phyloP scores from a whole-genome alignment of 225 moss, liverwort and hornwort genomes.

The Pseudoscleropodium purum region DNA sequence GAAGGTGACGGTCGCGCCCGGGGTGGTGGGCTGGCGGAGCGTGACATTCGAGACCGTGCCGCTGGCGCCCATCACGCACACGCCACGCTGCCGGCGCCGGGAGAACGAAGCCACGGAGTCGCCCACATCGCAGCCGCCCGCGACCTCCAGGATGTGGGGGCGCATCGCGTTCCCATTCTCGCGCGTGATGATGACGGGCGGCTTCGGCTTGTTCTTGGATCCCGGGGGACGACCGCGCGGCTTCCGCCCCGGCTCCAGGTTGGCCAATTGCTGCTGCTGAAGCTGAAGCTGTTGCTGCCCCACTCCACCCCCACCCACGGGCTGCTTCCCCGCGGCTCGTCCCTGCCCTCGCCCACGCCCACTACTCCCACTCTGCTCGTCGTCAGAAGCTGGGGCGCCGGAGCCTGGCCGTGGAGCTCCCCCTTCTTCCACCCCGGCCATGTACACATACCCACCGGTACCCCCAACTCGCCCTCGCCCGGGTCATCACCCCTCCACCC shows the following conservation, averaged over 20 bases:
- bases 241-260: constrained; percentile 62
- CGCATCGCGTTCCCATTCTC: constrained; percentile 92
- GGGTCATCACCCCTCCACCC: constrained; percentile 2
- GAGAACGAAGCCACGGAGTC: constrained; percentile 84
- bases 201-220: constrained; percentile 96
- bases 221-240: constrained; percentile 91
- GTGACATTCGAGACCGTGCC: constrained; percentile 90
- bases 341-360: constrained; percentile 44
- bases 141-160: constrained; percentile 82
- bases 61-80: constrained; percentile 84
- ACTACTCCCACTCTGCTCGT: constrained; percentile 88
- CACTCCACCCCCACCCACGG: constrained; percentile 14
- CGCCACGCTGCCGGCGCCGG: constrained; percentile 69
- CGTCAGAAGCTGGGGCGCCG: constrained; percentile 68
- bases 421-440: constrained; percentile 93
- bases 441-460: constrained; percentile 46
- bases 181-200: constrained; percentile 82
- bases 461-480: constrained; percentile 1
- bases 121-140: constrained; percentile 80
- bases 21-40: constrained; percentile 73
- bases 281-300: not conserved
- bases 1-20: constrained; percentile 85
- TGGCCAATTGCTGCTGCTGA: constrained; percentile 8
- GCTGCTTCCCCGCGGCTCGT: constrained; percentile 54
- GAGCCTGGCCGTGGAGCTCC: constrained; percentile 62